Evolutionary conservation across 129 eudicot genomes (phyloP).

Genomic region (carrot (Daucus carota)): DNA sequence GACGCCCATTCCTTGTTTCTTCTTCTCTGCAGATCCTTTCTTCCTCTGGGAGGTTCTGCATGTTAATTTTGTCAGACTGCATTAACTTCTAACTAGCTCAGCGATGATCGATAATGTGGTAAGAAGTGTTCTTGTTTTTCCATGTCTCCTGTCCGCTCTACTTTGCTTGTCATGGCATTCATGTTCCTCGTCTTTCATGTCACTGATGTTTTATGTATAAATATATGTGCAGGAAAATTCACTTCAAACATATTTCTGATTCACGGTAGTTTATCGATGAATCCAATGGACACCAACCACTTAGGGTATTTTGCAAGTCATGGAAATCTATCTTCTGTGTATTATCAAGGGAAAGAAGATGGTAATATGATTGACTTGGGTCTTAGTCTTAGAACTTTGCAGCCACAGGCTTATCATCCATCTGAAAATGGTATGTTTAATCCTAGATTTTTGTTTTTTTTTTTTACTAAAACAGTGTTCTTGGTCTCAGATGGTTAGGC

Average conservation of each 20-base stretch:
- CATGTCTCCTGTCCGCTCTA: constrained; percentile 15
- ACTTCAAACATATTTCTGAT: background rate
- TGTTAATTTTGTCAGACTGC: constrained; percentile 28
- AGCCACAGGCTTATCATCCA: constrained; percentile 47
- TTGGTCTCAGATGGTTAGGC: background rate
- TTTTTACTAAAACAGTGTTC: background rate
- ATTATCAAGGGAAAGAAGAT: constrained; percentile 49
- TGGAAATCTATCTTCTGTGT: constrained; percentile 31
- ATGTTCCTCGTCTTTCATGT: background rate
- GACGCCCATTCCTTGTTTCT: constrained; percentile 40
- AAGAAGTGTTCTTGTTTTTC: constrained; percentile 27
- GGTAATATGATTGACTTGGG: constrained; percentile 73
- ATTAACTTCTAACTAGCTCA: constrained; percentile 11
- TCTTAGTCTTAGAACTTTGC: constrained; percentile 67
- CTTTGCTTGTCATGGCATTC: background rate
- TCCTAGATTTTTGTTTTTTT: background rate
- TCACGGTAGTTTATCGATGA: background rate
- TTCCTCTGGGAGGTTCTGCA: constrained; percentile 17
- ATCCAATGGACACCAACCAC: constrained; percentile 54
- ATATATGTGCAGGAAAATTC: background rate
- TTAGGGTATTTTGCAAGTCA: constrained; percentile 46
- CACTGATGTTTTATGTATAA: constrained; percentile 1
- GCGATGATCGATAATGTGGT: constrained; percentile 33
- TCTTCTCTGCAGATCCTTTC: constrained; percentile 14
- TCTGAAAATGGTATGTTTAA: constrained; percentile 21